Evolutionary conservation across 371 early-diverging fungal species (phyloP).

Genomic region (Sporodiniella umbellata): DNA sequence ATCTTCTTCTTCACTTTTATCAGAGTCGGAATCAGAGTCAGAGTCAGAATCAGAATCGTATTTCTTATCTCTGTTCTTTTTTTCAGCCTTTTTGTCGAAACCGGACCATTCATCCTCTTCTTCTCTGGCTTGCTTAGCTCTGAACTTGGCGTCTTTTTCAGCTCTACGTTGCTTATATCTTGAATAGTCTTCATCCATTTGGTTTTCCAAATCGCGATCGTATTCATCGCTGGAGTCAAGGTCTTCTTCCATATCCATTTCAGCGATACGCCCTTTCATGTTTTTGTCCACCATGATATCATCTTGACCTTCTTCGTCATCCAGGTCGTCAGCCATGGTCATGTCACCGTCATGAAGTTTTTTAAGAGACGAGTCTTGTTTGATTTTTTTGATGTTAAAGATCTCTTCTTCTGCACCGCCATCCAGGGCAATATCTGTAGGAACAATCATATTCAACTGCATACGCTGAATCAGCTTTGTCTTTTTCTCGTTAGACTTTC

Average conservation of each 20-base stretch:
- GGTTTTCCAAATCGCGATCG: conserved; percentile 61
- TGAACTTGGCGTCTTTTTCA: conserved; percentile 73
- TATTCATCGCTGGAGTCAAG: conserved; percentile 41
- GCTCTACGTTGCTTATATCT: conserved; percentile 69
- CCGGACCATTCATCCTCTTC: conserved; percentile 72
- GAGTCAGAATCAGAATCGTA: conserved; percentile 27
- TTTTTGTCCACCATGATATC: conserved; percentile 32
- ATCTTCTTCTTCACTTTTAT: conserved; percentile 4
- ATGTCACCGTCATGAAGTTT: conserved; percentile 57
- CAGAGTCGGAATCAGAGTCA: conserved; percentile 39
- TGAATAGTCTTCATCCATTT: conserved; percentile 74
- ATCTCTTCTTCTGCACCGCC: conserved; percentile 63
- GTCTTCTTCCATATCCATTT: conserved; percentile 42
- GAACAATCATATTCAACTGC: conserved; percentile 91
- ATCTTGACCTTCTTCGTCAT: conserved; percentile 35
- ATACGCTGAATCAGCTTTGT: conserved; percentile 82
- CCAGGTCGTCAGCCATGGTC: conserved; percentile 49
- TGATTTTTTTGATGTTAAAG: conserved; percentile 57
- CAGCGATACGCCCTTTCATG: conserved; percentile 27
- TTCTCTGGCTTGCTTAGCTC: conserved; percentile 63
- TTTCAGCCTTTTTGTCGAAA: conserved; percentile 55
- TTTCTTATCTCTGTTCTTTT: conserved; percentile 28
- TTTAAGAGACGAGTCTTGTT: conserved; percentile 48
- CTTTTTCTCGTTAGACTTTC: conserved; percentile 70
- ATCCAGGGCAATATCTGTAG: conserved; percentile 83